Evolutionary conservation across 1,284 basidiomycete genomes (phyloP), one percentile per base, ranked within the genome.

Genomic region (Flammula alnicola): DNA sequence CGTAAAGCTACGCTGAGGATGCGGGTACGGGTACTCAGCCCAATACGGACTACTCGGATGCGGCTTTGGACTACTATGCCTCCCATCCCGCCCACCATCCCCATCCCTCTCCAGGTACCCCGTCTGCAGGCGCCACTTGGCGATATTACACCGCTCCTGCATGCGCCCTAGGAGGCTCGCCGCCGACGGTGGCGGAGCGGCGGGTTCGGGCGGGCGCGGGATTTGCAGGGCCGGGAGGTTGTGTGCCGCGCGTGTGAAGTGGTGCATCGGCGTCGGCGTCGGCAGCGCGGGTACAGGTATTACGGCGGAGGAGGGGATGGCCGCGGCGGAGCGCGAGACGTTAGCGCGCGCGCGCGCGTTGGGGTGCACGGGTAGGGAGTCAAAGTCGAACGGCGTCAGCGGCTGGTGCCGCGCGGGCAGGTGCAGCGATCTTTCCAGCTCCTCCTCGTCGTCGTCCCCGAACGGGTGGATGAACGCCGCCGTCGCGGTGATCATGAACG

Each of bases 401-500:
- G 65, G 65, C 55, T 80, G 79, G 33, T 70, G 70, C 33, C 69
- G 66, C 43, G 72, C 66, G 1, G 71, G 68, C n/a, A n/a, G n/a
- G n/a, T n/a, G n/a, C n/a, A n/a, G n/a, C n/a, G n/a, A n/a, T n/a
- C 54, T 53, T 36, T 69, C 61, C 23, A 60, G 41, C 26, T 63
- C 61, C 22, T 63, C 67, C 48, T 63, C 61, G 36, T 68, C 62
- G 25, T 61, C 58, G 32, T 51, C 1, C 20, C 75, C 72, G 58
- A 76, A 84, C 8, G 78, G 71, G 50, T 76, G 75, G 45, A 84
- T 84, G 65, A 85, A 85, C 5, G 70, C 65, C 9, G 83, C 83
- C 0, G 82, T 84, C 8, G 70, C 63, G 16, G 38, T 48, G 23
- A 23, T 60, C 51, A 19, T 53, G 52, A 26, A 32, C 49, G 37